phyloP scores from a whole-genome alignment of 495 filamentous ascomycete genomes.

The Lepraria neglecta region DNA sequence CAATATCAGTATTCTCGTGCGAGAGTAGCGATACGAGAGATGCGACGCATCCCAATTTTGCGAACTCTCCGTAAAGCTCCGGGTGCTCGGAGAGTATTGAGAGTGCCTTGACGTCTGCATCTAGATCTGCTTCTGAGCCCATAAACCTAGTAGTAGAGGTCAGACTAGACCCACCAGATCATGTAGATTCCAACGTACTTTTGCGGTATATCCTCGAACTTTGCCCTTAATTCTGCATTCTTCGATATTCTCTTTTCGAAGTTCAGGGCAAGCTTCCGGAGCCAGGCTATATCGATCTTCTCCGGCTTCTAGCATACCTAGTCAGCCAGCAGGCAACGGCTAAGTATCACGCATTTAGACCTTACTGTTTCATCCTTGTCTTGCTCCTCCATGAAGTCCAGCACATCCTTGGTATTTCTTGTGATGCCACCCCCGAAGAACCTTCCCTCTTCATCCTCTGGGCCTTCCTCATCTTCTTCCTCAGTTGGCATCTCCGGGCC shows the following conservation, averaged over 20 bases:
- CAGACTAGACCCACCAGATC: slow-evolving; percentile 17
- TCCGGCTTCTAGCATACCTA: slow-evolving; percentile 45
- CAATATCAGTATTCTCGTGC: slow-evolving; percentile 97
- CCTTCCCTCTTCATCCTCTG: slow-evolving; percentile 84
- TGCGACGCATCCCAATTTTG: slow-evolving; percentile 65
- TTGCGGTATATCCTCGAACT: slow-evolving; percentile 75
- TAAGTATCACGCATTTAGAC: slow-evolving; percentile 10
- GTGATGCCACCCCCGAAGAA: slow-evolving; percentile 94
- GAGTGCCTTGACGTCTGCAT: slow-evolving; percentile 80
- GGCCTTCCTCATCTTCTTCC: slow-evolving; percentile 50
- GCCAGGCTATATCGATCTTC: slow-evolving; percentile 78
- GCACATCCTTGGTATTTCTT: slow-evolving; percentile 69
- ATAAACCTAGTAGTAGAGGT: slow-evolving; percentile 51
- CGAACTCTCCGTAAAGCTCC: slow-evolving; percentile 77
- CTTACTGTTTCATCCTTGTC: slow-evolving; percentile 49
- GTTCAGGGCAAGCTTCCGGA: slow-evolving; percentile 70
- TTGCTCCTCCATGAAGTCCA: slow-evolving; percentile 77
- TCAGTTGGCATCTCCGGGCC: slow-evolving; percentile 64
- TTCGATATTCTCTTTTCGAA: slow-evolving; percentile 89
- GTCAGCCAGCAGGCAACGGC: slow-evolving; percentile 9
- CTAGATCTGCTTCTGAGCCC: slow-evolving; percentile 83
- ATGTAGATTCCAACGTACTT: slow-evolving; percentile 54
- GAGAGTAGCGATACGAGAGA: slow-evolving; percentile 75
- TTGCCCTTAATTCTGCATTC: slow-evolving; percentile 87
- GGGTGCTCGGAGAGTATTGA: slow-evolving; percentile 85